Evolutionary conservation across 148 eudicot genomes (phyloP).

Genomic region (Agrostemma githago): DNA sequence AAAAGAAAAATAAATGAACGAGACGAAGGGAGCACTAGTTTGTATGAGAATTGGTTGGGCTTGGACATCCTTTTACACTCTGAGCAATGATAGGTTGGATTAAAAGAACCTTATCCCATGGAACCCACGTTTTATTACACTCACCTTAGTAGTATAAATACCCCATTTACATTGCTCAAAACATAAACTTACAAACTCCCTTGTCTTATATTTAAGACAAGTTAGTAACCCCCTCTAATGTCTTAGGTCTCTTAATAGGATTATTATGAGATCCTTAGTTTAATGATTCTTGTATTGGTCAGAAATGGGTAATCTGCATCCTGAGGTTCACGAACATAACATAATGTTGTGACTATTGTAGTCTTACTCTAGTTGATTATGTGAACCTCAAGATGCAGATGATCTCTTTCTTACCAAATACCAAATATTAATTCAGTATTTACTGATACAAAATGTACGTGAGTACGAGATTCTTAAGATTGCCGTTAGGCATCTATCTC

Average conservation of each 20-base stretch:
- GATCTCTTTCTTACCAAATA: slow-evolving; percentile 39
- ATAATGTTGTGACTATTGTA: background rate
- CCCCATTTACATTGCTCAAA: background rate
- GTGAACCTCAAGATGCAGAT: slow-evolving; percentile 60
- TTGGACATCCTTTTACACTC: no score
- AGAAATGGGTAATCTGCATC: slow-evolving; percentile 43
- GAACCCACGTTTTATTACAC: background rate
- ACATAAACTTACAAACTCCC: background rate
- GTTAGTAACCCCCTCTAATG: no score
- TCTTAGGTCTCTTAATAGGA: no score
- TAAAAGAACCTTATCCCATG: background rate
- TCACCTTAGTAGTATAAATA: background rate
- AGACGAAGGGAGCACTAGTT: no score
- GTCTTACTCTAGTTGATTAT: background rate
- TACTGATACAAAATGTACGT: no score
- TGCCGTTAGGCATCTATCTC: no score
- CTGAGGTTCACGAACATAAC: slow-evolving; percentile 49
- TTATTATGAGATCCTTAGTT: no score
- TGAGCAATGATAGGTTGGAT: no score
- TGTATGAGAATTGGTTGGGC: no score
- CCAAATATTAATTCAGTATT: background rate
- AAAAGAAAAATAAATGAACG: no score
- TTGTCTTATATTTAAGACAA: background rate
- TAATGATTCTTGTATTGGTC: slow-evolving; percentile 1
- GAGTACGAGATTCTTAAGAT: no score